Conservation (phyloP, 225 moss, liverwort and hornwort genomes). For the Straminergon stramineum region DNA sequence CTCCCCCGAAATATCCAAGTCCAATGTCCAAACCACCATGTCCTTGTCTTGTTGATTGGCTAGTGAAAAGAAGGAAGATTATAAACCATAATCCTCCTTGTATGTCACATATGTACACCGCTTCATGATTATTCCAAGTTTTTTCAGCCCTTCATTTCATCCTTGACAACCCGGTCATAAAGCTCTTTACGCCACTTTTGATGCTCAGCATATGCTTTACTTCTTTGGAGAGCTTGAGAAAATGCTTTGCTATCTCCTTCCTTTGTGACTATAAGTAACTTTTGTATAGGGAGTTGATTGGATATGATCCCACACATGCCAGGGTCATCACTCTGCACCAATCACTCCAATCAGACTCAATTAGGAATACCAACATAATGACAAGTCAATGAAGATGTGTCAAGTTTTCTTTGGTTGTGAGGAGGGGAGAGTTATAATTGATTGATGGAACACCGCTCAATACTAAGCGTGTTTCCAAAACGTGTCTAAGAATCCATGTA, state of each 20-base stretch:
- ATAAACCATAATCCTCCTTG: background rate
- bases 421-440: background rate
- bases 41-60: fast-evolving
- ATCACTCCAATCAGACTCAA: background rate
- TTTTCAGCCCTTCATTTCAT: background rate
- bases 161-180: background rate
- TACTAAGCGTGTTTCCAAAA: background rate
- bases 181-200: slow-evolving; percentile 13
- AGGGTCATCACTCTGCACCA: background rate
- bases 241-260: background rate
- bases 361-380: background rate
- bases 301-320: background rate
- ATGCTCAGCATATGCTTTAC: background rate
- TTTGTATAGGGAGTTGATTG: background rate
- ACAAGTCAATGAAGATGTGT: background rate
- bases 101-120: background rate
- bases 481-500: fast-evolving
- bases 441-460: background rate
- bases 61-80: too few species aligned
- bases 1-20: background rate
- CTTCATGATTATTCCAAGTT: background rate
- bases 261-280: background rate
- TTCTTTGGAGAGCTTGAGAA: background rate
- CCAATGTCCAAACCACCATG: background rate
- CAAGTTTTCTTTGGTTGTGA: fast-evolving